phyloP scores from a whole-genome alignment of 495 filamentous ascomycete genomes.

The Parachaetomium inaequale region DNA sequence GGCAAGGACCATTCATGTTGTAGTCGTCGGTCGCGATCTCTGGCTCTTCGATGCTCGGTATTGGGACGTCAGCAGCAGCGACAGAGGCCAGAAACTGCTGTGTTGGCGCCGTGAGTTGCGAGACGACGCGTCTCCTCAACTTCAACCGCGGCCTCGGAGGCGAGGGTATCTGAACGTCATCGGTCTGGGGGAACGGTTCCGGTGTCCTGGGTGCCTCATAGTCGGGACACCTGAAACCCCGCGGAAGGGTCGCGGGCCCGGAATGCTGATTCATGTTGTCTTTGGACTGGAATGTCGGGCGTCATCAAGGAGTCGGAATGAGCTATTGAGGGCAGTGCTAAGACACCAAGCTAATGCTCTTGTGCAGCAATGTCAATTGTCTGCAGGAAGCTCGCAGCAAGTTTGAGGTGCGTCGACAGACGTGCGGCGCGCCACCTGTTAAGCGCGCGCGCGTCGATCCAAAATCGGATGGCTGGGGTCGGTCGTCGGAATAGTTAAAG shows the following conservation, averaged over 20 bases:
- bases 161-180: slow-evolving; percentile 38
- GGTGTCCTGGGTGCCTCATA: slow-evolving; percentile 43
- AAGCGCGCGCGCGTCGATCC: slow-evolving; percentile 3
- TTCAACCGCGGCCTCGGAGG: slow-evolving; percentile 44
- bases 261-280: slow-evolving; percentile 44
- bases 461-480: slow-evolving; percentile 26
- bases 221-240: slow-evolving; percentile 38
- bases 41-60: slow-evolving; percentile 52
- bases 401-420: neutral
- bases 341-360: neutral
- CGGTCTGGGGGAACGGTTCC: slow-evolving; percentile 36
- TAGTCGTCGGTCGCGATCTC: slow-evolving; percentile 32
- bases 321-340: slow-evolving; percentile 3
- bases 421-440: neutral
- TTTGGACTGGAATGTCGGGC: slow-evolving; percentile 25
- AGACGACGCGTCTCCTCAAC: slow-evolving; percentile 46
- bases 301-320: slow-evolving; percentile 26
- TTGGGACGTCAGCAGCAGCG: slow-evolving; percentile 53
- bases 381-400: neutral
- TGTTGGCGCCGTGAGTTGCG: slow-evolving; percentile 48
- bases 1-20: slow-evolving; percentile 31
- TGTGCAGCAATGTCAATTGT: neutral
- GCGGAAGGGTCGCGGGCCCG: slow-evolving; percentile 39
- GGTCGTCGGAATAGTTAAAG: neutral
- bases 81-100: slow-evolving; percentile 56